Evolutionary conservation across 495 filamentous ascomycete genomes (phyloP).

Genomic region (Chaetomium cochliodes): DNA sequence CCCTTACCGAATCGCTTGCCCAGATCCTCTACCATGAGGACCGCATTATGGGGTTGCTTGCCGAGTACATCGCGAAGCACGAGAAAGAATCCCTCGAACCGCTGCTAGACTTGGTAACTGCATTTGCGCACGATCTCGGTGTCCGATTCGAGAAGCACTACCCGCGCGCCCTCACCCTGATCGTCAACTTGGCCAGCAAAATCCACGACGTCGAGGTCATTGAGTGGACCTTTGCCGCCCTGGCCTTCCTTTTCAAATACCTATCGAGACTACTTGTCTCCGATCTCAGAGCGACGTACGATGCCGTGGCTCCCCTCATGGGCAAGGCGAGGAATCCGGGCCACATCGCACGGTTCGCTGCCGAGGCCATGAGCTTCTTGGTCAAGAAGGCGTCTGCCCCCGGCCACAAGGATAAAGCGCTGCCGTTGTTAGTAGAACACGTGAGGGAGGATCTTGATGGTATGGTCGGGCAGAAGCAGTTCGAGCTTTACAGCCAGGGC

Average conservation of each 20-base stretch:
- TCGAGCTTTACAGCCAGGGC: conserved; percentile 71
- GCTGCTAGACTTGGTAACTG: conserved; percentile 75
- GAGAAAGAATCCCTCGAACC: conserved; percentile 80
- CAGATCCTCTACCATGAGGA: conserved; percentile 87
- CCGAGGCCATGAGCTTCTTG: conserved; percentile 91
- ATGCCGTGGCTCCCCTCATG: conserved; percentile 79
- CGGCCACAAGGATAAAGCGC: conserved; percentile 68
- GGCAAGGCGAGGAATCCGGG: conserved; percentile 77
- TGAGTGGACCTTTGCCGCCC: conserved; percentile 93
- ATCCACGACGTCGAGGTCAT: conserved; percentile 69
- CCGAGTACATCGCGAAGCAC: conserved; percentile 71
- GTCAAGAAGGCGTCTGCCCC: conserved; percentile 79
- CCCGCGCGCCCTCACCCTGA: conserved; percentile 62
- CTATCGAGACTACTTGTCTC: conserved; percentile 80
- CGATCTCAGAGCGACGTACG: conserved; percentile 78
- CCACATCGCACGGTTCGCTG: conserved; percentile 86
- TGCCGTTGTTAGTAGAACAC: conserved; percentile 66
- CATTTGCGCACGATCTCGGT: conserved; percentile 90
- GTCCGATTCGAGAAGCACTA: conserved; percentile 88
- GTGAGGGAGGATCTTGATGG: conserved; percentile 64
- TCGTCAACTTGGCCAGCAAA: conserved; percentile 54
- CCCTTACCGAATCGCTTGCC: conserved; percentile 82
- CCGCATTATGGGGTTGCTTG: conserved; percentile 74
- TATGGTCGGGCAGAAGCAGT: conserved; percentile 49
- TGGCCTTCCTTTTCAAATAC: conserved; percentile 97